Conservation (phyloP, 2,329 filamentous ascomycete genomes). For the Fusarium irregulare region DNA sequence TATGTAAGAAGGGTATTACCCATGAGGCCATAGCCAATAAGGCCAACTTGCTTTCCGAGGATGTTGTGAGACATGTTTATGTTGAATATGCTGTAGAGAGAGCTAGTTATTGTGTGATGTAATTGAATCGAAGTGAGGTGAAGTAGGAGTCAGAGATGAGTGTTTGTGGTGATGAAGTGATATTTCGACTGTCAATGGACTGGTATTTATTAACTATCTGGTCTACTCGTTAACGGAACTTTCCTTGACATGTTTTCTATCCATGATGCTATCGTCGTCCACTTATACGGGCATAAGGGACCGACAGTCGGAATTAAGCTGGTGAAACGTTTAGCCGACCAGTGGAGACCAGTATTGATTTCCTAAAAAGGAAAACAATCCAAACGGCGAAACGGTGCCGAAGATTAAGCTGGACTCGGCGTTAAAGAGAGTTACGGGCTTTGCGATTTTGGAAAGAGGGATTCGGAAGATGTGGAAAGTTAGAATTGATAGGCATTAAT, state of each 20-base stretch:
- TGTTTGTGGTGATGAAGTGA: neutral
- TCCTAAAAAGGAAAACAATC: slow-evolving; percentile 35
- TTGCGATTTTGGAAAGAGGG: neutral
- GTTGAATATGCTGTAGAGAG: neutral
- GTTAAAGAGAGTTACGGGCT: neutral
- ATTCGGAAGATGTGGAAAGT: neutral
- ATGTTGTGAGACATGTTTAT: slow-evolving; percentile 42
- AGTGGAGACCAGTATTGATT: slow-evolving; percentile 16
- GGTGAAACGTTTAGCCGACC: neutral
- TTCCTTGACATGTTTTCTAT: neutral
- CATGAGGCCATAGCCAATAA: slow-evolving; percentile 45
- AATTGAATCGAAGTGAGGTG: neutral
- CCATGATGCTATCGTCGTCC: slow-evolving; percentile 16
- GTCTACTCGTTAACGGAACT: neutral
- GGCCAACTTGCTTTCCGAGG: slow-evolving; percentile 38
- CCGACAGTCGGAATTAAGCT: slow-evolving; percentile 10
- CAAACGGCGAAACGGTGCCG: slow-evolving; percentile 3
- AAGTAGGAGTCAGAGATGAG: neutral
- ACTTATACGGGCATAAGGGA: slow-evolving; percentile 21
- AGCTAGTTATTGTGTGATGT: neutral
- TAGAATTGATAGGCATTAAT: neutral
- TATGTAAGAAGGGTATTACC: slow-evolving; percentile 30
- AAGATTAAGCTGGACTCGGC: neutral
- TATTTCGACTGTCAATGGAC: neutral
- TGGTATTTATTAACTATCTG: slow-evolving; percentile 15